Percentiles rank a stretch among this genome's conserved stretches.
These are phyloP conservation scores for Botryotinia convoluta DNA, from an alignment of 2,329 filamentous ascomycete species.

Conservation along the genomic window DNA sequence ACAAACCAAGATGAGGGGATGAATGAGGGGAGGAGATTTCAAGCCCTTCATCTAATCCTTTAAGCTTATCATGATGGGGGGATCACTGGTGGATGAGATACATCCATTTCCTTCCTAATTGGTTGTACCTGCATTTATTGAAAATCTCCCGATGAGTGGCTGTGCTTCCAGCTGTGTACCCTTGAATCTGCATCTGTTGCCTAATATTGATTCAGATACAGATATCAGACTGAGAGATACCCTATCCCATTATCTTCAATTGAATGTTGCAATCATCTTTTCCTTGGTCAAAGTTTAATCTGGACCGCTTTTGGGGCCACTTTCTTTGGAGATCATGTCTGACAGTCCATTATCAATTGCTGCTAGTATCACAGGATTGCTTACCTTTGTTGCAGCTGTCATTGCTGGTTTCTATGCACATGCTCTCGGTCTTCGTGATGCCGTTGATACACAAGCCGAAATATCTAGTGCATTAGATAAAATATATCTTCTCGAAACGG, in stretches of 20 bases:
- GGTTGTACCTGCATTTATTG: slow-evolving; percentile 21
- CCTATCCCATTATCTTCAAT: slow-evolving; percentile 1
- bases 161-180: slow-evolving; percentile 10
- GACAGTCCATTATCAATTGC: slow-evolving; percentile 23
- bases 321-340: slow-evolving; percentile 1
- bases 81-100: background rate
- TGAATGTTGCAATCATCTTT: background rate
- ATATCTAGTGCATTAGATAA: slow-evolving; percentile 28
- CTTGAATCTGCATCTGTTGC: slow-evolving; percentile 9
- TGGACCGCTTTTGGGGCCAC: background rate
- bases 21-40: background rate
- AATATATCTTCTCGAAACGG: slow-evolving; percentile 28
- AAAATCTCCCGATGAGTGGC: slow-evolving; percentile 8
- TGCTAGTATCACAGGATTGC: slow-evolving; percentile 26
- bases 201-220: slow-evolving; percentile 10
- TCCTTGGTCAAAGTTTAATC: background rate
- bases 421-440: slow-evolving; percentile 25
- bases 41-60: background rate
- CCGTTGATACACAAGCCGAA: slow-evolving; percentile 30
- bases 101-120: background rate
- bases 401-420: slow-evolving; percentile 28
- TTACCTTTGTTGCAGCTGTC: slow-evolving; percentile 28
- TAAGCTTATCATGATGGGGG: background rate
- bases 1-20: slow-evolving; percentile 11
- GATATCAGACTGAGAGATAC: slow-evolving; percentile 11